Conservation (phyloP, 495 filamentous ascomycete genomes). For the Antarctomyces pellizariae region DNA sequence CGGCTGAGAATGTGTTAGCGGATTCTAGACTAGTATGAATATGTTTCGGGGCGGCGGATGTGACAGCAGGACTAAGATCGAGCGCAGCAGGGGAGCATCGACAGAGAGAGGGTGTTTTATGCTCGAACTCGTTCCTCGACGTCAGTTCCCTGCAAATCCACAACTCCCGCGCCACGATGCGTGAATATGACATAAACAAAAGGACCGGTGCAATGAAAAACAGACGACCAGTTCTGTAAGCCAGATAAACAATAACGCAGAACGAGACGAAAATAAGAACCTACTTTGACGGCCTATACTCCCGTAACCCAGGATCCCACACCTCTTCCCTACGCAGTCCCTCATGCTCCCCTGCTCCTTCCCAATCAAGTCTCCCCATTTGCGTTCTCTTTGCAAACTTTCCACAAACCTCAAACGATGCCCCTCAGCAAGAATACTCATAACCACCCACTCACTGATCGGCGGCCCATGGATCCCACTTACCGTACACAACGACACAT, state of each 20-base stretch:
- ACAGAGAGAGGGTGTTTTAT: not conserved
- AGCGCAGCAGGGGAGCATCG: slow-evolving; percentile 1
- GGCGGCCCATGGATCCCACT: slow-evolving; percentile 65
- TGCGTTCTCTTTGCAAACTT: slow-evolving; percentile 24
- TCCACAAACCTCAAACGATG: slow-evolving; percentile 19
- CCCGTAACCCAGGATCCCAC: slow-evolving; percentile 66
- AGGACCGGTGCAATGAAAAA: too few relatives aligned
- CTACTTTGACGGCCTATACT: slow-evolving; percentile 30
- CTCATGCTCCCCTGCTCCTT: slow-evolving; percentile 14
- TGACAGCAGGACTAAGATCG: slow-evolving; percentile 2
- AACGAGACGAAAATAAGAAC: too few relatives aligned
- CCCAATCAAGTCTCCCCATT: slow-evolving; percentile 25
- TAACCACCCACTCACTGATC: slow-evolving; percentile 58
- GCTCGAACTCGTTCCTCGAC: not conserved
- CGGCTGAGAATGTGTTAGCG: slow-evolving; percentile 24
- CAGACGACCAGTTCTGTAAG: not conserved
- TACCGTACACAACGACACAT: slow-evolving; percentile 44
- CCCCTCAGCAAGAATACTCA: slow-evolving; percentile 24
- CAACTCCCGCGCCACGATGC: too few relatives aligned
- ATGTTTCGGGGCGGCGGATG: not conserved
- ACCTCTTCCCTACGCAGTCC: slow-evolving; percentile 22
- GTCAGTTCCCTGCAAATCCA: not conserved
- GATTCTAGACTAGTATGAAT: not conserved
- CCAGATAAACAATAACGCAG: not conserved
- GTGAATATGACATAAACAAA: too few relatives aligned